Evolutionary conservation across 2,329 filamentous ascomycete genomes (phyloP).

Genomic region (Arthroderma sp.): DNA sequence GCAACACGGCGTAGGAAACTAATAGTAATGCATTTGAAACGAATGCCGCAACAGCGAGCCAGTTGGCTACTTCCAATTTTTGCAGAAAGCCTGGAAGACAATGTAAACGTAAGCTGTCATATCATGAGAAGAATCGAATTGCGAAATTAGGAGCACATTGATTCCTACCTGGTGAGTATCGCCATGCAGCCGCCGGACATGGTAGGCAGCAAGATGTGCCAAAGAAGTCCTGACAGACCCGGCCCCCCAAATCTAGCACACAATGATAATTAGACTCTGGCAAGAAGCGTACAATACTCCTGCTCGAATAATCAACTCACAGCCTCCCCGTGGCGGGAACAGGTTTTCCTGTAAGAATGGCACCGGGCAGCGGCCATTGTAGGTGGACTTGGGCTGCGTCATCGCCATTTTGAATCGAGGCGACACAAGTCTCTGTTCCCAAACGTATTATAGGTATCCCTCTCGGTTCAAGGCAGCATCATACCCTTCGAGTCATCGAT

Average conservation of each 20-base stretch:
- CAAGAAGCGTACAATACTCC: slow-evolving; percentile 27
- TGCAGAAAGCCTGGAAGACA: slow-evolving; percentile 36
- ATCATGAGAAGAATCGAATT: neutral
- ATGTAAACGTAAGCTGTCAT: slow-evolving; percentile 2
- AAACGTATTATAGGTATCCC: neutral
- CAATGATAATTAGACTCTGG: slow-evolving; percentile 5
- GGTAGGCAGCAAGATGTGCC: slow-evolving; percentile 66
- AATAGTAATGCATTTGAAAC: slow-evolving; percentile 64
- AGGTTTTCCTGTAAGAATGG: slow-evolving; percentile 56
- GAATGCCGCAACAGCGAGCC: slow-evolving; percentile 65
- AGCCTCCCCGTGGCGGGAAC: slow-evolving; percentile 52
- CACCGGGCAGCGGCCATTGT: slow-evolving; percentile 45
- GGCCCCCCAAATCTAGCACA: slow-evolving; percentile 47
- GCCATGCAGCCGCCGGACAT: slow-evolving; percentile 74
- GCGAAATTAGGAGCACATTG: slow-evolving; percentile 4
- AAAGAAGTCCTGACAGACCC: slow-evolving; percentile 47
- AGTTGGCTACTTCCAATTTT: slow-evolving; percentile 60
- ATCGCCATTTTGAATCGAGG: neutral
- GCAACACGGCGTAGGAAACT: slow-evolving; percentile 65
- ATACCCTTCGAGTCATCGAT: neutral
- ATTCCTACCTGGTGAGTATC: slow-evolving; percentile 44
- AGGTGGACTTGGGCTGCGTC: neutral
- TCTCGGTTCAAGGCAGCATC: neutral
- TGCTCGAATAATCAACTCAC: slow-evolving; percentile 39
- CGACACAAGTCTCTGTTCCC: neutral